Evolutionary conservation across 176 grass and related monocot species (phyloP).

Genomic region (Pharus latifolius): DNA sequence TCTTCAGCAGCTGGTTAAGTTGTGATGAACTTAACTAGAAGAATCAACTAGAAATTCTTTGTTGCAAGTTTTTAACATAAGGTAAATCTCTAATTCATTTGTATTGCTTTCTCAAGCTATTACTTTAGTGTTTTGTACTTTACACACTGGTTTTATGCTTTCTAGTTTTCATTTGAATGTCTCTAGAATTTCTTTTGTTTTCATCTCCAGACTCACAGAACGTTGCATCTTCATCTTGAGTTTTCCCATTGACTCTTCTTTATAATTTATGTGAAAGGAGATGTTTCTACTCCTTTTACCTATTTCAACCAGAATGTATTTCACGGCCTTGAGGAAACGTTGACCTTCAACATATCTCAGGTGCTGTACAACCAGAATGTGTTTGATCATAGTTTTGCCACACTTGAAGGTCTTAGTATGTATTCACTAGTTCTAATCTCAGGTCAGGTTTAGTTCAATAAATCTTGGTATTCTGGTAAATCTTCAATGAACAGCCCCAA

Average conservation of each 20-base stretch:
- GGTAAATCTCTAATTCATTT: slow-evolving; percentile 2
- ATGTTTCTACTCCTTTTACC: not conserved
- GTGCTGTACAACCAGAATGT: not conserved
- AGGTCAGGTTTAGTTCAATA: not conserved
- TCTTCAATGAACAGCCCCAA: not conserved
- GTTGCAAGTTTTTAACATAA: slow-evolving; percentile 1
- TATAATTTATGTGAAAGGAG: not conserved
- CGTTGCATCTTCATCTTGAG: not conserved
- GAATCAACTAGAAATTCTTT: not conserved
- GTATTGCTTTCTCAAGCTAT: not conserved
- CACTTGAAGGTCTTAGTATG: not conserved
- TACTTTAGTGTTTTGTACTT: not conserved
- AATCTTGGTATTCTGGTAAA: not conserved
- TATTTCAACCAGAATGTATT: not conserved
- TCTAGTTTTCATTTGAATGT: not conserved
- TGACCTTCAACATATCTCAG: not conserved
- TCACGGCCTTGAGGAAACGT: not conserved
- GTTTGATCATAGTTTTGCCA: not conserved
- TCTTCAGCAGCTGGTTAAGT: slow-evolving; percentile 9
- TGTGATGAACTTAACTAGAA: not conserved
- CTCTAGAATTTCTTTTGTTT: not conserved
- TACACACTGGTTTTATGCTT: not conserved
- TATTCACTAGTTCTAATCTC: not conserved
- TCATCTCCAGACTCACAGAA: not conserved
- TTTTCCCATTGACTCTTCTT: not conserved